Evolutionary conservation across 2,329 filamentous ascomycete species (phyloP).

Genomic region (Xylariaceae sp.): DNA sequence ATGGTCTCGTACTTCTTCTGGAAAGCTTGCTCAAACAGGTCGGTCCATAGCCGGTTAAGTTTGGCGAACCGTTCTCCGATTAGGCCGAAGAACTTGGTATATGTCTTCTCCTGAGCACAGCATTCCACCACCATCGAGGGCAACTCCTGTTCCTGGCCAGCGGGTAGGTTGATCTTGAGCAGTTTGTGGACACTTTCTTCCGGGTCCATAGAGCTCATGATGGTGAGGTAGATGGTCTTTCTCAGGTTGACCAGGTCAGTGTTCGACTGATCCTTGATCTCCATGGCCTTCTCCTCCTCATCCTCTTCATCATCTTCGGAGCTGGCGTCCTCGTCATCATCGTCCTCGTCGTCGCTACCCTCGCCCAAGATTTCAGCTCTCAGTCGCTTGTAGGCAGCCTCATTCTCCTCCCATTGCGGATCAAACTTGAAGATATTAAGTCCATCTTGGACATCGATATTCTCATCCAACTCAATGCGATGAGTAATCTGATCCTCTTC

Average conservation of each 20-base stretch:
- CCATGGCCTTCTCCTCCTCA: constrained; percentile 73
- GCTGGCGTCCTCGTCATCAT: constrained; percentile 63
- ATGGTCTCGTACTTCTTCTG: constrained; percentile 95
- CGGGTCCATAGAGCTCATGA: constrained; percentile 93
- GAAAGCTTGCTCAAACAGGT: constrained; percentile 87
- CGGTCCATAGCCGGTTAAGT: constrained; percentile 89
- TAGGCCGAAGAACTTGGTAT: constrained; percentile 93
- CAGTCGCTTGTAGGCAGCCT: constrained; percentile 81
- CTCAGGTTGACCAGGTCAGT: constrained; percentile 91
- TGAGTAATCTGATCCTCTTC: constrained; percentile 99
- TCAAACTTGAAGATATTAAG: constrained; percentile 97
- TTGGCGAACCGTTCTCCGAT: constrained; percentile 95
- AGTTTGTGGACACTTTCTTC: constrained; percentile 97
- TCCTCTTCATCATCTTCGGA: constrained; percentile 71
- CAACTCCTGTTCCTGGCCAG: constrained; percentile 81
- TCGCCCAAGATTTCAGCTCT: constrained; percentile 94
- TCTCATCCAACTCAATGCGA: constrained; percentile 72
- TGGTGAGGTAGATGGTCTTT: constrained; percentile 92
- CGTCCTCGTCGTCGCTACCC: constrained; percentile 77
- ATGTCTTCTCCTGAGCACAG: constrained; percentile 93
- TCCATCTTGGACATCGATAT: constrained; percentile 77
- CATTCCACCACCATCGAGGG: constrained; percentile 97
- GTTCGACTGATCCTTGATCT: constrained; percentile 97
- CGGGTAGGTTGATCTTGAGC: constrained; percentile 85
- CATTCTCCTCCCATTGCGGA: constrained; percentile 80